Base-by-base conservation (phyloP, 176 grass and related monocot species). In the Pontederia paniculata region DNA sequence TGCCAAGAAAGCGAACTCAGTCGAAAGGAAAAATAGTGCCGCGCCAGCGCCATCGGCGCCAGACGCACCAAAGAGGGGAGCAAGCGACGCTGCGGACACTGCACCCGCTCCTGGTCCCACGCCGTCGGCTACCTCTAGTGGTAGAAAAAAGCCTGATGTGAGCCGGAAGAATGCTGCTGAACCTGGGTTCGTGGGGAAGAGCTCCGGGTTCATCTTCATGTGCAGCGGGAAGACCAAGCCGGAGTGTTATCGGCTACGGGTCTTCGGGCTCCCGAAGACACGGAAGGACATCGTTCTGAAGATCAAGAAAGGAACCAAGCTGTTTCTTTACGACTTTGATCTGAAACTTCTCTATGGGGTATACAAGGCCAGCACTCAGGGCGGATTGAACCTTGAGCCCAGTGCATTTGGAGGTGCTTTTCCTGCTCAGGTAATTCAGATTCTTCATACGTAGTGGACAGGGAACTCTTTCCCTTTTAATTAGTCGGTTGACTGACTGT, bases 281-380 rank as follows among this genome's bases (percentile, higher is more conserved):
- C 84, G 72, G 72, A 57, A 72, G 17, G 78, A 11, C 37, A 51
- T 48, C 25, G 81, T 89, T 10, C 69, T 78, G 68, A 89, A 78
- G 54, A 81, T 89, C 43, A 70, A 66, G 50, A 67, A 67, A 1
- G 81, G 78, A 46, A 16, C 65, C 12, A 89, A 48, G 71, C 47
- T 89, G 4, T 89, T 85, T 68, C 75, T 89, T 12, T 89, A 78
- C 76, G 86, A 89, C 81, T 89, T 81, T 69, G 81, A 81, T 53
- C 74, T 85, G 81, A 89, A 75, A 72, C 78, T 89, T 63, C 55
- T 89, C 5, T 89, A 89, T 23, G 86, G 86, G 5, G 74, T 85
- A 18, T 89, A 89, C 62, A 81, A 70, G 59, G 81, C 86, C 9
- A 50, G 45, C 17, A 73, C 70, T 46, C 77, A 70, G 1, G 86